These are phyloP conservation scores for Solidago caesia DNA, from an alignment of 129 eudicot genomes.

Conservation along the genomic window DNA sequence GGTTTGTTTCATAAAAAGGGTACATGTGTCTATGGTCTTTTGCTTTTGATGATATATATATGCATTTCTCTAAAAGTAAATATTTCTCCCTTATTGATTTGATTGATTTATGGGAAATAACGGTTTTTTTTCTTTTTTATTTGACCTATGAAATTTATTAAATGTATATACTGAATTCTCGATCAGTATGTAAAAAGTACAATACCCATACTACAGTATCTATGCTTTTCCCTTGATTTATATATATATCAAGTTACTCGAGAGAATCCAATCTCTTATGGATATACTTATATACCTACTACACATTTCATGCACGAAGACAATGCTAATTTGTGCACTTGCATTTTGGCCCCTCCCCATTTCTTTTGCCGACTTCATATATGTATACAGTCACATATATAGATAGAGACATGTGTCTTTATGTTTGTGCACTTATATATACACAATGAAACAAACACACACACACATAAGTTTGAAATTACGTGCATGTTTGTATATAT, in stretches of 20 bases:
- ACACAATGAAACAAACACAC: background rate
- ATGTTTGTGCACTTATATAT: no score
- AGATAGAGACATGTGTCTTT: no score
- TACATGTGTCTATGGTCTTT: background rate
- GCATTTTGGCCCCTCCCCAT: background rate
- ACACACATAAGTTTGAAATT: no score
- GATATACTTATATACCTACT: background rate
- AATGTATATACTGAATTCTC: no score
- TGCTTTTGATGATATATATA: background rate
- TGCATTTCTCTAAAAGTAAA: background rate
- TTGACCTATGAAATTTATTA: no score
- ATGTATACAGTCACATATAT: background rate
- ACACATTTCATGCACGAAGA: background rate
- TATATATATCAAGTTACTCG: no score
- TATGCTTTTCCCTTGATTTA: no score
- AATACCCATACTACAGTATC: no score
- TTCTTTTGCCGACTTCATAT: background rate
- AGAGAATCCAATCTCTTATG: background rate
- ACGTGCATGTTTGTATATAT: no score
- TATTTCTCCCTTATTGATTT: background rate
- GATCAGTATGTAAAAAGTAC: no score
- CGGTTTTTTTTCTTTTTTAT: no score
- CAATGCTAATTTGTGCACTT: background rate
- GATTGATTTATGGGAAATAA: no score
- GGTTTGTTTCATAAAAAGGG: constrained; percentile 26